Base-by-base conservation (phyloP, 208 protist genomes). In the Trypanosomatidae sp. region DNA sequence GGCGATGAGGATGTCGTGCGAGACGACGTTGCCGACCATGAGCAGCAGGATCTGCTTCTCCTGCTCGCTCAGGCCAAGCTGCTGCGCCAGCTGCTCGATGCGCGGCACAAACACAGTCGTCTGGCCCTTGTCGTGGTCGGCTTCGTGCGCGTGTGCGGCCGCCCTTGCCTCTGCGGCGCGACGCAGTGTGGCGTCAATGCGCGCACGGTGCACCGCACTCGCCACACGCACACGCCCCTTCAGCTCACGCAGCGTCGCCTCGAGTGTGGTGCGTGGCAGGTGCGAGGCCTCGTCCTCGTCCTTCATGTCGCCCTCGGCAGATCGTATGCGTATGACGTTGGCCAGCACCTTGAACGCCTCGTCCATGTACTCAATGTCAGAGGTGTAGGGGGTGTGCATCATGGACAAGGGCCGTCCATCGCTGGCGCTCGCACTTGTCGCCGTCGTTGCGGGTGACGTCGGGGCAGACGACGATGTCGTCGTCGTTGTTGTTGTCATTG, bases 361-460 rank as follows among this genome's bases (percentile, higher is more conserved):
- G 38, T 94, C 86, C 71, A 96, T 81, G 60, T 91, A 96, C 56
- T 93, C 82, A 45, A 96, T 74, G 41, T 96, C 79, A 27, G 45
- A 81, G 22, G 46, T 54, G 70, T 96, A 96, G 15, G 89, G 74
- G 15, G 33, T 46, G 18, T 52, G 42, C 2, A 46, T 45, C 44
- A 51, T 46, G 18, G 44, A 57, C 10, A 43, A 38, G 8, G 43
- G 24, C 7, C 32, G 43, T 22, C 39, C 2, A 6, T 10, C 40
- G 6, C 20, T 24, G 4, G 19, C 2, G 1, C 23, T 4, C n/a
- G n/a, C n/a, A n/a, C n/a, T n/a, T n/a, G n/a, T n/a, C n/a, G n/a
- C n/a, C n/a, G n/a, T n/a, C n/a, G n/a, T n/a, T n/a, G n/a, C 8
- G 28, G 25, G n/a, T 32, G 11, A 32, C 27, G 6, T 8, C n/a